These are phyloP conservation scores for Inga oerstediana DNA, from an alignment of 306 rosid species.

Conservation along the genomic window DNA sequence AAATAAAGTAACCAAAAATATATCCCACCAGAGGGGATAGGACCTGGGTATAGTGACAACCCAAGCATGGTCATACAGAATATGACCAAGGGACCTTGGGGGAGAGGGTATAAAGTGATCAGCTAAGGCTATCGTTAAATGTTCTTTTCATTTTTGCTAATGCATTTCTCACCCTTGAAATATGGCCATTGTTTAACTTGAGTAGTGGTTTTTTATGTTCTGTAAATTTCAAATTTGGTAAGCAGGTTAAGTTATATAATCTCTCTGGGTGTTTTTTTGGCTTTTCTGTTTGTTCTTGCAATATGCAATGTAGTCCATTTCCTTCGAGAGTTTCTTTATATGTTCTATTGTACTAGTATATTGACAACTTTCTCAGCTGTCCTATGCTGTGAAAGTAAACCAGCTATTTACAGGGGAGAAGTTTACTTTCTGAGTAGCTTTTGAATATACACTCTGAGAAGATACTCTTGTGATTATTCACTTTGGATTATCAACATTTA, in stretches of 20 bases:
- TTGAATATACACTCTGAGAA: neutral
- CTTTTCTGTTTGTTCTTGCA: neutral
- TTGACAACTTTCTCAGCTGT: neutral
- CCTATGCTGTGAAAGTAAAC: neutral
- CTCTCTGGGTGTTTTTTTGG: neutral
- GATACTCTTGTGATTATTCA: neutral
- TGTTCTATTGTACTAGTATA: neutral
- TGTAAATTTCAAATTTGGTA: conserved; percentile 4
- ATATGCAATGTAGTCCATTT: neutral
- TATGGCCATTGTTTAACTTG: neutral
- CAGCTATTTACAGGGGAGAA: neutral
- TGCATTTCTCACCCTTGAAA: neutral
- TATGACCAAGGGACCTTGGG: no score
- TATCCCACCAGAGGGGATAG: neutral
- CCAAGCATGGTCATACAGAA: neutral
- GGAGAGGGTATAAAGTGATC: neutral
- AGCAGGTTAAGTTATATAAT: neutral
- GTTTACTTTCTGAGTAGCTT: neutral
- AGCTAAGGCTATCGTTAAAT: neutral
- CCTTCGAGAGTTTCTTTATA: neutral
- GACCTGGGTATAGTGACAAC: neutral
- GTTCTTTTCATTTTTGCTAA: neutral
- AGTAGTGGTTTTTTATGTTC: neutral
- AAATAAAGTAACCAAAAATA: neutral
- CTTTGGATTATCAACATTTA: no score